Percentiles rank a stretch among this genome's conserved stretches.
Evolutionary conservation across 805 yeast species (phyloP).

Genomic region (Saccharomycopsis lassenensis): DNA sequence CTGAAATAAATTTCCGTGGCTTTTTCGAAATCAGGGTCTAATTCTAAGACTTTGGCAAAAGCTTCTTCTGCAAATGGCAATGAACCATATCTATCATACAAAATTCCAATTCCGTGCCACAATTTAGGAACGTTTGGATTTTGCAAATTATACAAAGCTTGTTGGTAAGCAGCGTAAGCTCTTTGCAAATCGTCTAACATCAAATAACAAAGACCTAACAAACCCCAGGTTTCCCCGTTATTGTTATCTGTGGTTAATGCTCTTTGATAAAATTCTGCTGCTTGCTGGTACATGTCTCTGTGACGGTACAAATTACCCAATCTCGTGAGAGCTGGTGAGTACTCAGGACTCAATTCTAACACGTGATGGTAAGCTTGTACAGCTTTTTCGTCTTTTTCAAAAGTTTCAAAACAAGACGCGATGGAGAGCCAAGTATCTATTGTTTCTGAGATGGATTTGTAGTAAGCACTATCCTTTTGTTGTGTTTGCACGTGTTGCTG

Average conservation of each 20-base stretch:
- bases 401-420: slow-evolving; percentile 50
- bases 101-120: slow-evolving; percentile 98
- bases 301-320: slow-evolving; percentile 83
- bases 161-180: slow-evolving; percentile 94
- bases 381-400: slow-evolving; percentile 85
- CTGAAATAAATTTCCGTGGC: slow-evolving; percentile 94
- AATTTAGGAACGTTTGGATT: slow-evolving; percentile 93
- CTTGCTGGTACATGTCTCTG: slow-evolving; percentile 83
- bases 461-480: too few relatives aligned
- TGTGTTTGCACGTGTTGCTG: too few relatives aligned
- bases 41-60: slow-evolving; percentile 86
- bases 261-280: slow-evolving; percentile 87
- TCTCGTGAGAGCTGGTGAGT: slow-evolving; percentile 74
- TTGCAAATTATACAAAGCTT: slow-evolving; percentile 81
- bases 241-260: slow-evolving; percentile 74
- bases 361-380: slow-evolving; percentile 83
- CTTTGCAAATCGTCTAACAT: slow-evolving; percentile 95
- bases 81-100: slow-evolving; percentile 93
- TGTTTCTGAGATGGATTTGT: too few relatives aligned
- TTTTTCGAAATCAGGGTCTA: slow-evolving; percentile 94
- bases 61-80: slow-evolving; percentile 98
- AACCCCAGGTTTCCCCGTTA: slow-evolving; percentile 95
- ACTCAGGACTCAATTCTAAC: slow-evolving; percentile 76
- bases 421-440: slow-evolving; percentile 83
- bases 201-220: slow-evolving; percentile 89